Evolutionary conservation across 306 rosid species (phyloP), one percentile per base, ranked within the genome.

Genomic region (Quercus glauca): DNA sequence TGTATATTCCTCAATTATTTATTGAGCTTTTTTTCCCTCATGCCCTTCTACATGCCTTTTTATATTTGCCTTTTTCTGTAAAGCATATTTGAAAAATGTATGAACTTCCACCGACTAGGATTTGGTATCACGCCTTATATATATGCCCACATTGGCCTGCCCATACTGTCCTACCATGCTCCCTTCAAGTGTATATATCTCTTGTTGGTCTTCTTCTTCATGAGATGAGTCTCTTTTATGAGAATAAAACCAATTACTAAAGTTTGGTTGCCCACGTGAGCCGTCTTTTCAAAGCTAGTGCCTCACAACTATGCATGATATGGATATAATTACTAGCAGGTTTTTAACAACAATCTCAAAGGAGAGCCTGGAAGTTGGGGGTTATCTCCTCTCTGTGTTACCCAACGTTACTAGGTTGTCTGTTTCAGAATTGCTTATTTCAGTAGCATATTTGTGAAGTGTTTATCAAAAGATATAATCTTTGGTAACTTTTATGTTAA

Each of bases 271-370:
- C 80, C 86, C 81, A 76, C 87, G 79, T 73, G 74, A 70, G 37
- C 61, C 67, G 68, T 81, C 89, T 41, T 70, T 74, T 85, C 78
- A 28, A 28, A 73, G 41, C 73, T 74, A 69, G 81, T 84, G 90
- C 84, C 77, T 86, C 90, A 69, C 80, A 86, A 81, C 78, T 75
- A 55, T 73, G 76, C 59, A 78, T 79, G 68, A 80, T 73, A 77
- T 81, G 87, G 85, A 85, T 64, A 71, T 74, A 18, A 81, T 65
- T 85, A 64, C 85, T 86, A 80, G 78, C 78, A 69, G 68, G 75
- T 56, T 81, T 61, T 81, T 56, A 58, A 41, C 28, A 55, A 41
- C 45, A 41, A 41, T 19, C 71, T 73, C 49, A 55, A 15, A 18
- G 7, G 52, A 60, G 59, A 20, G 3, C 15, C 17, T 12, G 53